Percentiles rank a stretch among this genome's conserved stretches.
phyloP scores from a whole-genome alignment of 2,329 filamentous ascomycete species.

The Colletotrichum tamarilloi region DNA sequence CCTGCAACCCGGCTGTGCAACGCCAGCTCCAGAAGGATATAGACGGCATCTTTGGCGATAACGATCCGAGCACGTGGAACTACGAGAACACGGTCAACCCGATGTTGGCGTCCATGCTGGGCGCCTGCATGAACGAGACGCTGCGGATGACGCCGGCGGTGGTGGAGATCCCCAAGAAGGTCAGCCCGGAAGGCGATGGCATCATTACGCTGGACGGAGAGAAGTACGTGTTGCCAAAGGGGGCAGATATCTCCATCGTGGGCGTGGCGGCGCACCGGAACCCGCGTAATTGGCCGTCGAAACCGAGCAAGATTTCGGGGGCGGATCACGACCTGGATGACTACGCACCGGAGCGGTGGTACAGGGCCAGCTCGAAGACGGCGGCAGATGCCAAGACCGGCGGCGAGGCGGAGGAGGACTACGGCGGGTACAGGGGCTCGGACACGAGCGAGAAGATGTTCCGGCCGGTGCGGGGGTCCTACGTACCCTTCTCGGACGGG shows the following conservation, averaged over 20 bases:
- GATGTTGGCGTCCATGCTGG: constrained; percentile 76
- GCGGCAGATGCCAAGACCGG: constrained; percentile 38
- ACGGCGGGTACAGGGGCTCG: constrained; percentile 68
- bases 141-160: constrained; percentile 79
- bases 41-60: constrained; percentile 70
- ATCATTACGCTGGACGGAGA: constrained; percentile 68
- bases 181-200: constrained; percentile 62
- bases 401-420: constrained; percentile 54
- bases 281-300: constrained; percentile 77
- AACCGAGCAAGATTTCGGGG: constrained; percentile 55
- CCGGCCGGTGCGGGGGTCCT: constrained; percentile 66
- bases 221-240: constrained; percentile 67
- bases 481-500: constrained; percentile 69
- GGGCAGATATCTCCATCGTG: constrained; percentile 65
- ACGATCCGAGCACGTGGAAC: constrained; percentile 72
- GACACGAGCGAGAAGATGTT: constrained; percentile 73
- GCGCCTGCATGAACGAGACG: constrained; percentile 82
- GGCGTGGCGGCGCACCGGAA: constrained; percentile 72
- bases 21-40: constrained; percentile 75
- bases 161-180: constrained; percentile 77
- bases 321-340: constrained; percentile 69
- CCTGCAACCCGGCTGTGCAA: constrained; percentile 73
- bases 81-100: constrained; percentile 75
- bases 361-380: constrained; percentile 50
- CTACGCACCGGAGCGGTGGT: constrained; percentile 81